phyloP scores from a whole-genome alignment of 2,329 filamentous ascomycete genomes.

The Aspergillus sp. region DNA sequence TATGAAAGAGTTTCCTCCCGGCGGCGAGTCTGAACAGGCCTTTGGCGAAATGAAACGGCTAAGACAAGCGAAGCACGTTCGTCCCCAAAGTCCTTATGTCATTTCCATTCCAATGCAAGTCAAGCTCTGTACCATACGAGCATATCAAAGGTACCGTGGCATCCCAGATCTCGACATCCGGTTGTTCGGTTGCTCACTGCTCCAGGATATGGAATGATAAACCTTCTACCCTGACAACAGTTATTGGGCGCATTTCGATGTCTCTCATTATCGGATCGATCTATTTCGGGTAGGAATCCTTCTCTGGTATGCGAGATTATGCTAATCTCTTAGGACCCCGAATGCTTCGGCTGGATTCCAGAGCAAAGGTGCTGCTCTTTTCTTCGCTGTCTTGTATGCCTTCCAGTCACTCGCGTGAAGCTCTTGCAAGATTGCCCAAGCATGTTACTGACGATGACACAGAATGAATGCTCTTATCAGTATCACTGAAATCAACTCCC shows the following conservation, averaged over 20 bases:
- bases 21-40: constrained; percentile 28
- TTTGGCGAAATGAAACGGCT: constrained; percentile 31
- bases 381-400: constrained; percentile 83
- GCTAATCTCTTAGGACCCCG: constrained; percentile 64
- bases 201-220: constrained; percentile 70
- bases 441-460: neutral
- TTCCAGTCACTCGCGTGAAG: constrained; percentile 48
- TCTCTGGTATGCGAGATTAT: neutral
- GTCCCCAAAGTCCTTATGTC: constrained; percentile 62
- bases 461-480: constrained; percentile 57
- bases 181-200: constrained; percentile 9
- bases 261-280: constrained; percentile 70
- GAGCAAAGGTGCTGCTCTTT: constrained; percentile 72
- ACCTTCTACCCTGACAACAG: constrained; percentile 65
- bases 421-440: constrained; percentile 30
- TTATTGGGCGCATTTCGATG: constrained; percentile 68
- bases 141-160: constrained; percentile 59
- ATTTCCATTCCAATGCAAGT: constrained; percentile 75
- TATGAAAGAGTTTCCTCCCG: constrained; percentile 29
- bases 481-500: constrained; percentile 73
- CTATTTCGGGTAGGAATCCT: constrained; percentile 27
- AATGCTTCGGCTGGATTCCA: constrained; percentile 70
- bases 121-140: constrained; percentile 75
- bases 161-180: neutral
- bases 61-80: constrained; percentile 37